Percentiles rank a stretch among this genome's conserved stretches.
These are phyloP conservation scores for Euclidium syriacum DNA, from an alignment of 345 rosid genomes.

Conservation along the genomic window DNA sequence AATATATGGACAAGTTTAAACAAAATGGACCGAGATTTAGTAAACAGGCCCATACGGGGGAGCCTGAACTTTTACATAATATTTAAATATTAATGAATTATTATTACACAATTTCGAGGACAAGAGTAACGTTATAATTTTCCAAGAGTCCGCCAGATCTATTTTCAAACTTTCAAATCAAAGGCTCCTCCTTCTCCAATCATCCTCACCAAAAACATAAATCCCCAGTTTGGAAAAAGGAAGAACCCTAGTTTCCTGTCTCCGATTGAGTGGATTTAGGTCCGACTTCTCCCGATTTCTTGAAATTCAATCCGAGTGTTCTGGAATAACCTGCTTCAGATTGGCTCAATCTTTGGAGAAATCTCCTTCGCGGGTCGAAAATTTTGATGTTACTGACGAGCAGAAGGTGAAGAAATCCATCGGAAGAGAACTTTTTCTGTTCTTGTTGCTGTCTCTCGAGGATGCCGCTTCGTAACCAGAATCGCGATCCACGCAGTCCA, in stretches of 20 bases:
- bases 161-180: slow-evolving; percentile 22
- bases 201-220: neutral
- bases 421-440: neutral
- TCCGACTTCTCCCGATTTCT: neutral
- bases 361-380: neutral
- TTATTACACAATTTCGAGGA: neutral
- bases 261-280: neutral
- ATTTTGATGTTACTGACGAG: neutral
- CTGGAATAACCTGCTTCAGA: neutral
- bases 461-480: slow-evolving; percentile 27
- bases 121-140: slow-evolving; percentile 24
- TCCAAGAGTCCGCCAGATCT: neutral
- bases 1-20: neutral
- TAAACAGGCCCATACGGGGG: slow-evolving; percentile 1
- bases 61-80: neutral
- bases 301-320: neutral
- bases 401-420: neutral
- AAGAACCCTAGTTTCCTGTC: slow-evolving; percentile 11
- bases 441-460: neutral
- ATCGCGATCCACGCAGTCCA: slow-evolving; percentile 23
- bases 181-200: slow-evolving; percentile 21
- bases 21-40: neutral
- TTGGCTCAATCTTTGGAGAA: neutral
- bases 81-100: neutral
- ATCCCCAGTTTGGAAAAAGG: neutral